These are phyloP conservation scores for Ustilago curta DNA, from an alignment of 1,284 basidiomycete genomes.

Conservation along the genomic window DNA sequence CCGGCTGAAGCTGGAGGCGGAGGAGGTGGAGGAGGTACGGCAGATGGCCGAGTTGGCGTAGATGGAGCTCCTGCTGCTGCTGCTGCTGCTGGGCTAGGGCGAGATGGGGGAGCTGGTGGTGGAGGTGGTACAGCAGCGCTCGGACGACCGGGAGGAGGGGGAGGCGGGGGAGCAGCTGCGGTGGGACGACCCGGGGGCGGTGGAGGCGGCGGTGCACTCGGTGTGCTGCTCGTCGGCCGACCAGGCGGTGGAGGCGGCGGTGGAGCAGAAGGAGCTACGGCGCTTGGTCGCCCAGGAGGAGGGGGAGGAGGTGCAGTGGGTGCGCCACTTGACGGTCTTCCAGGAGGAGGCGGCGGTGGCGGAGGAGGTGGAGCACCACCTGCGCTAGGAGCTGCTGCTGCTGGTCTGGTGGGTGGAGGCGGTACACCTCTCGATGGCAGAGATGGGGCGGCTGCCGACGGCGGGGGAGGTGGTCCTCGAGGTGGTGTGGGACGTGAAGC, in stretches of 20 bases:
- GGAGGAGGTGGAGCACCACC: slow-evolving; percentile 32
- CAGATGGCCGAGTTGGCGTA: slow-evolving; percentile 23
- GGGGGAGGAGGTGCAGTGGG: slow-evolving; percentile 35
- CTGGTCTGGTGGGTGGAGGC: slow-evolving; percentile 44
- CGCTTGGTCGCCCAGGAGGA: slow-evolving; percentile 34
- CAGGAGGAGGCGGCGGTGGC: slow-evolving; percentile 38
- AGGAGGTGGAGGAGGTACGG: slow-evolving; percentile 22
- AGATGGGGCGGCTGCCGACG: slow-evolving; percentile 34
- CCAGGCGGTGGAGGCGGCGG: slow-evolving; percentile 38
- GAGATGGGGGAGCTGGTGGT: slow-evolving; percentile 17
- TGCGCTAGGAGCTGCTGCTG: slow-evolving; percentile 18
- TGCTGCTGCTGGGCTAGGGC: slow-evolving; percentile 18
- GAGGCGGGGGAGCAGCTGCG: slow-evolving; percentile 10
- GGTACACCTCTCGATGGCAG: slow-evolving; percentile 44
- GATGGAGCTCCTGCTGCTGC: slow-evolving; percentile 20
- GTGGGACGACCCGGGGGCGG: slow-evolving; percentile 25
- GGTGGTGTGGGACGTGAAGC: slow-evolving; percentile 23
- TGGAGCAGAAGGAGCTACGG: slow-evolving; percentile 25
- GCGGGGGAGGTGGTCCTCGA: slow-evolving; percentile 43
- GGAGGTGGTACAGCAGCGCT: slow-evolving; percentile 19
- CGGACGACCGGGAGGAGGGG: slow-evolving; percentile 17
- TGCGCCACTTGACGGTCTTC: slow-evolving; percentile 12
- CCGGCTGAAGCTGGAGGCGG: slow-evolving; percentile 12
- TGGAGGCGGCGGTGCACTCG: slow-evolving; percentile 19
- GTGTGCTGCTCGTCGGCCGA: slow-evolving; percentile 2